Evolutionary conservation across 306 rosid species (phyloP).

Genomic region (Cotoneaster glaucophyllus): DNA sequence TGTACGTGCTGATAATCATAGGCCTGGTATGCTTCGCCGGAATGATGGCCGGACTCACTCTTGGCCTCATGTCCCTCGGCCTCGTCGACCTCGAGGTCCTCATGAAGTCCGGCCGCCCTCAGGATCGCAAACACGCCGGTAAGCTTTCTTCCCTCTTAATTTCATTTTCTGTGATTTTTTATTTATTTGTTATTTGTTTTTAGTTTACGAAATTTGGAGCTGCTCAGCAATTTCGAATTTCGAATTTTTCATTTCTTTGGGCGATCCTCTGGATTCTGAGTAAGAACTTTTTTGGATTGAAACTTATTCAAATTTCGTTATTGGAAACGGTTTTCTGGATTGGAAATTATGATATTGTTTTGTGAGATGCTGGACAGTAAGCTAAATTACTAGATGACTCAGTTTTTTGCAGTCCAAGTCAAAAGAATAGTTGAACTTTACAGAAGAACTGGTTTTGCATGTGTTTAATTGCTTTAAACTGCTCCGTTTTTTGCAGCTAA

Average conservation of each 20-base stretch:
- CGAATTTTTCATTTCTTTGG: neutral
- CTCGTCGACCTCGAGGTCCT: conserved; percentile 98
- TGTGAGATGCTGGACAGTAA: neutral
- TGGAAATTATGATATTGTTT: neutral
- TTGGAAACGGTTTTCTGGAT: neutral
- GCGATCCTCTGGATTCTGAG: neutral
- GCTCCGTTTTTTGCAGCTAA: conserved; percentile 50
- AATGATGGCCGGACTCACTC: conserved; percentile 92
- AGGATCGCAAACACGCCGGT: conserved; percentile 85
- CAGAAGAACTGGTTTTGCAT: neutral
- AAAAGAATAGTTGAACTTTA: neutral
- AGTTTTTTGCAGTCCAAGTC: neutral
- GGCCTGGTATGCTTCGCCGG: conserved; percentile 89
- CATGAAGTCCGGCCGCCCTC: conserved; percentile 89
- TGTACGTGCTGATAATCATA: conserved; percentile 38
- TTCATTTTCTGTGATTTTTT: neutral
- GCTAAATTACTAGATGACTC: neutral
- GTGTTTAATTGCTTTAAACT: neutral
- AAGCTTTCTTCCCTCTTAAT: neutral
- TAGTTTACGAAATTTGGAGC: neutral
- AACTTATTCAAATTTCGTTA: neutral
- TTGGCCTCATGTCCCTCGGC: conserved; percentile 95
- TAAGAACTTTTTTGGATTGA: neutral
- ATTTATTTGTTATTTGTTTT: too few species aligned
- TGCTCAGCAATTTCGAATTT: neutral